Base-by-base conservation (phyloP, 139 green algal genomes). In the Chlorella vulgaris region DNA sequence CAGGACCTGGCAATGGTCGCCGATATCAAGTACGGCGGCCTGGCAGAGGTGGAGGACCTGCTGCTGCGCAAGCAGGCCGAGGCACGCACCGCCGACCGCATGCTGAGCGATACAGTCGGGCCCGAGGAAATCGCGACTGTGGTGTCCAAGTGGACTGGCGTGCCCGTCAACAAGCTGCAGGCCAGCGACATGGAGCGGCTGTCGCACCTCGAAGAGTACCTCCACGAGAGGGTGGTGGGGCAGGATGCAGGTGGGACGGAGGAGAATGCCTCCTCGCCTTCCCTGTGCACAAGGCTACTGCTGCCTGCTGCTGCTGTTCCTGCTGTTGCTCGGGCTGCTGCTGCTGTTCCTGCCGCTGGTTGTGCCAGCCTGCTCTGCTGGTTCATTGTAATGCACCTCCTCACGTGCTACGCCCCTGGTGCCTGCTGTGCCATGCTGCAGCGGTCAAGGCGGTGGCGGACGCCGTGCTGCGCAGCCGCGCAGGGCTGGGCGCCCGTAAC, bases 101-200 rank as follows among this genome's bases (percentile, higher is more conserved):
- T 98, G 93, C 90, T 98, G 61, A 91, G 78, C 7, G 95, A 98
- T 78, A 86, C 88, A 63, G 95, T 58, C 0, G 91, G 89, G 2
- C 86, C 87, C 19, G 94, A 95, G 81, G 88, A 95, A 81, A 91
- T 97, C 63, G 91, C 91, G 0, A 81, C 73, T 0, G 92, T 99
- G 42, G 95, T 99, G 8, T 83, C 80, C 38, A 84, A 93, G 55
- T 98, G 94, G 93, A 98, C 94, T 0, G 94, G 94, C 65, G 97
- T 98, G 74, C 92, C 93, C 2, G 92, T 96, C 13, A 88, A 65
- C n/a, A 89, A 88, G 78, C 90, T 96, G 63, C 82, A 88, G 79
- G 87, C 90, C 84, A 18, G 89, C 88, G 94, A 98, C 69, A 85
- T 86, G 8, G 87, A 87, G 36, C 77, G 69, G 33, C 82, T 94